Conservation (phyloP, 1,284 basidiomycete species). For the Paramarasmius palmivorus region DNA sequence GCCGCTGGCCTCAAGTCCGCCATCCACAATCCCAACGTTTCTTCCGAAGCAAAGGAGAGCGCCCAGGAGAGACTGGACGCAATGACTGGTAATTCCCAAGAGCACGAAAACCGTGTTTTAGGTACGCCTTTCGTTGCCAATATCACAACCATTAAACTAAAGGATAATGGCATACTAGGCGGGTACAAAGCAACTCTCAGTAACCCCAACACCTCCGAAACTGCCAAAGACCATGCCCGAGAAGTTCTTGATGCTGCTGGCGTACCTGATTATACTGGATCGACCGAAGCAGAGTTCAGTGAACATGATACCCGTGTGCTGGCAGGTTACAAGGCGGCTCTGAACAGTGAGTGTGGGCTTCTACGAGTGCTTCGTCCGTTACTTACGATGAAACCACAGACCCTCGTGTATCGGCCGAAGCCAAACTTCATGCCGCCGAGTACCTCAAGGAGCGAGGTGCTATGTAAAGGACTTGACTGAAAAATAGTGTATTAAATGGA, state of each 20-base stretch:
- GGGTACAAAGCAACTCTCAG: constrained; percentile 56
- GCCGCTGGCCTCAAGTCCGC: constrained; percentile 6
- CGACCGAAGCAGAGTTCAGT: constrained; percentile 7
- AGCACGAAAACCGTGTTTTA: constrained; percentile 25
- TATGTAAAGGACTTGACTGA: too few relatives aligned
- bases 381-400: constrained; percentile 7
- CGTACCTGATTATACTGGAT: neutral
- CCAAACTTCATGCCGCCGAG: constrained; percentile 14
- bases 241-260: constrained; percentile 33
- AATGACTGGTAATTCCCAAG: neutral
- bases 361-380: neutral
- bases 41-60: constrained; percentile 3
- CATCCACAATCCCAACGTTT: constrained; percentile 7
- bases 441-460: constrained; percentile 11
- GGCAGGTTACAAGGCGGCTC: constrained; percentile 18
- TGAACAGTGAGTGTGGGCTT: constrained; percentile 13
- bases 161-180: constrained; percentile 21
- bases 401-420: constrained; percentile 14
- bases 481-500: too few relatives aligned
- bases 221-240: constrained; percentile 52
- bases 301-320: constrained; percentile 14
- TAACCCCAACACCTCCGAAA: constrained; percentile 41
- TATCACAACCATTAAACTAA: too few relatives aligned
- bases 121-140: constrained; percentile 1
- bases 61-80: constrained; percentile 3